phyloP scores from a whole-genome alignment of 2,329 filamentous ascomycete genomes.

The Diaporthe citriasiana region DNA sequence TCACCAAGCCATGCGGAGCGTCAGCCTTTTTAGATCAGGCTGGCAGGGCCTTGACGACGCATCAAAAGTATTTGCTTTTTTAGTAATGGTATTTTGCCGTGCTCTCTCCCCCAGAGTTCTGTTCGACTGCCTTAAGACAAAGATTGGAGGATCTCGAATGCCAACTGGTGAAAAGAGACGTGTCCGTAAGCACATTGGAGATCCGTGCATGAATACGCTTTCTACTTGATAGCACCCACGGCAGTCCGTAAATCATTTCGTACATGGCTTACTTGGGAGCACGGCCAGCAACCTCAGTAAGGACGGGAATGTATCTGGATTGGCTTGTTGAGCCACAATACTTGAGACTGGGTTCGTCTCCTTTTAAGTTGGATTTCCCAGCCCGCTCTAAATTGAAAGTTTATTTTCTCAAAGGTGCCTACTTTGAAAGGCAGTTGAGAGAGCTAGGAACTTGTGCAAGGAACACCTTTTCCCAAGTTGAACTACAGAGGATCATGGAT shows the following conservation, averaged over 20 bases:
- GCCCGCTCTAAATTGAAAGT: not conserved
- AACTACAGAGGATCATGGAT: no score
- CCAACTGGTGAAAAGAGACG: not conserved
- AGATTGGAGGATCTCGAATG: not conserved
- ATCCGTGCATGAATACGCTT: not conserved
- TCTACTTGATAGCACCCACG: not conserved
- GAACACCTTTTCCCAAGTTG: no score
- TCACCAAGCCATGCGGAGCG: not conserved
- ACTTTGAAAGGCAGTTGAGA: not conserved
- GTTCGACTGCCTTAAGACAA: no score
- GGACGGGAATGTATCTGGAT: not conserved
- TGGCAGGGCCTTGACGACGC: not conserved
- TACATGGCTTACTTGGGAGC: not conserved
- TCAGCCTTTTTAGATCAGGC: not conserved
- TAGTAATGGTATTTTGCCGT: not conserved
- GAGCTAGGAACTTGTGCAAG: not conserved
- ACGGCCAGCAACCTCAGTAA: not conserved
- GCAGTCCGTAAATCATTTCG: not conserved
- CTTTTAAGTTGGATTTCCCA: not conserved
- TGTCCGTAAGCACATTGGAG: not conserved
- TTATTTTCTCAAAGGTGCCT: not conserved
- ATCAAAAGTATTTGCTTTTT: slow-evolving; percentile 14
- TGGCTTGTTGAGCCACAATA: not conserved
- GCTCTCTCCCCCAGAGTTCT: not conserved
- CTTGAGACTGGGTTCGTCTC: not conserved